These are phyloP conservation scores for Talaromyces sp. DNA, from an alignment of 2,329 filamentous ascomycete species.

Conservation along the genomic window DNA sequence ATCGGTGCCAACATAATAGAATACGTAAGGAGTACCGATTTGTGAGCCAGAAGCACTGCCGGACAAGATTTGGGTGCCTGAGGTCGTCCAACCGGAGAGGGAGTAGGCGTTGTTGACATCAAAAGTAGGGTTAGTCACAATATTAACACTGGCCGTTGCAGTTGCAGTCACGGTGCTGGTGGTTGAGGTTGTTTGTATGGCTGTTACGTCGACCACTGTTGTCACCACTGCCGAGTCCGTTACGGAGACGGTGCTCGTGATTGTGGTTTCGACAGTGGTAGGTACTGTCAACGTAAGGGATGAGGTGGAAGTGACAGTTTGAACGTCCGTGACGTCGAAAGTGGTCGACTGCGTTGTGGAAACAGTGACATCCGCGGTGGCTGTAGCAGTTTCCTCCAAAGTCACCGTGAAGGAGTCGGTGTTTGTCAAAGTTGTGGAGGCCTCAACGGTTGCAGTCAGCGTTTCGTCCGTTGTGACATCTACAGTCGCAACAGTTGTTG, in stretches of 20 bases:
- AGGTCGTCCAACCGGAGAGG: not conserved
- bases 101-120: not conserved
- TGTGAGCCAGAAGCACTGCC: not conserved
- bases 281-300: not conserved
- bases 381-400: not conserved
- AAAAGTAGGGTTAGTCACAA: not conserved
- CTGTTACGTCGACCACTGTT: not conserved
- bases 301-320: not conserved
- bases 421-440: not conserved
- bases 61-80: no score
- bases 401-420: not conserved
- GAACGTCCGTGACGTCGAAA: not conserved
- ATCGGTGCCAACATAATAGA: not conserved
- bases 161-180: not conserved
- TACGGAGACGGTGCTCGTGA: not conserved
- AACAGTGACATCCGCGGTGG: not conserved
- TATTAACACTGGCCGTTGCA: not conserved
- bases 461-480: not conserved
- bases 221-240: not conserved
- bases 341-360: not conserved
- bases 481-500: not conserved
- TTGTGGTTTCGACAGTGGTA: not conserved
- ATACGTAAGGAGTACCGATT: not conserved
- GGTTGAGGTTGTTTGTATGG: not conserved
- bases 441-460: not conserved